Conservation (phyloP, 2,329 filamentous ascomycete genomes). For the Aspergillus aculeatinus region DNA sequence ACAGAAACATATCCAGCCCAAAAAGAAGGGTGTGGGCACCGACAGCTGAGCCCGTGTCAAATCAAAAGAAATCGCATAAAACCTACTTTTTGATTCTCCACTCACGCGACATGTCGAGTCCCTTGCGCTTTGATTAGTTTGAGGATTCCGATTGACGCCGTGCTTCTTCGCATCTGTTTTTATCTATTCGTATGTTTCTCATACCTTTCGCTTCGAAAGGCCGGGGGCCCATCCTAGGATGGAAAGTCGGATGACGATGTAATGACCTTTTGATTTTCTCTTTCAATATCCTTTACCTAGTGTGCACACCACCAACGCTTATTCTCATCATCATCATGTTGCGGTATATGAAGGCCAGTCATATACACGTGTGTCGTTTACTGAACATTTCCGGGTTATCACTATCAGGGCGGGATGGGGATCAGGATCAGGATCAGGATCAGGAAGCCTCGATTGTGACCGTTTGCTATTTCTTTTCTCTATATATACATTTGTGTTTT, state of each 20-base stretch:
- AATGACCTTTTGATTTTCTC: slow-evolving; percentile 24
- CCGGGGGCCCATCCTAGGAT: slow-evolving; percentile 10
- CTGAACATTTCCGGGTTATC: neutral
- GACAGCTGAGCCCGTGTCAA: slow-evolving; percentile 24
- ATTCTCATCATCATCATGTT: neutral
- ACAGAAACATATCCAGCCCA: slow-evolving; percentile 40
- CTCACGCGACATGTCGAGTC: slow-evolving; percentile 8
- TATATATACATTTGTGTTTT: slow-evolving; percentile 4
- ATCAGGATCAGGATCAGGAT: neutral
- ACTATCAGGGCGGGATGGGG: neutral
- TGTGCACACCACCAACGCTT: slow-evolving; percentile 1
- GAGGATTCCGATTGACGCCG: neutral
- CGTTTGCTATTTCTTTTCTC: neutral
- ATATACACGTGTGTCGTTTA: neutral
- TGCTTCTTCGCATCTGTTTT: slow-evolving; percentile 16
- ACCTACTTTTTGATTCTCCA: slow-evolving; percentile 5
- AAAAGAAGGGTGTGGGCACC: slow-evolving; percentile 41
- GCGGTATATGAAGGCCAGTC: neutral
- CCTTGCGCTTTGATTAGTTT: slow-evolving; percentile 2
- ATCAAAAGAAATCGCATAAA: slow-evolving; percentile 3
- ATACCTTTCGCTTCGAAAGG: slow-evolving; percentile 11
- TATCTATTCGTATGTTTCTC: slow-evolving; percentile 1
- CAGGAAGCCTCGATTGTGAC: neutral
- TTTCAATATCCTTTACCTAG: neutral
- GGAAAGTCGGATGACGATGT: slow-evolving; percentile 30